phyloP scores from a whole-genome alignment of 2,329 filamentous ascomycete species.

The Aspergillus carbonarius region DNA sequence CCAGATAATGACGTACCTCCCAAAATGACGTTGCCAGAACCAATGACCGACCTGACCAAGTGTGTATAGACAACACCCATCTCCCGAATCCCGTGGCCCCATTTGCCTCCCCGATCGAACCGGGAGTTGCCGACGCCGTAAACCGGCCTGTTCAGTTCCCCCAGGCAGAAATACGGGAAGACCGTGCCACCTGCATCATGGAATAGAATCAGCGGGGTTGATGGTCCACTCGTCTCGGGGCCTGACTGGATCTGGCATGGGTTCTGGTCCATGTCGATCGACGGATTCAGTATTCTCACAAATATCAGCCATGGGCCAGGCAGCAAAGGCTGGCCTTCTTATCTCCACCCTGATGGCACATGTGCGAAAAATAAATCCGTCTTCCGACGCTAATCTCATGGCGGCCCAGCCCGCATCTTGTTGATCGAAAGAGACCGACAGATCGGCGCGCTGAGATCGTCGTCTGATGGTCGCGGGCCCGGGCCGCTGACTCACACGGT shows the following conservation, averaged over 20 bases:
- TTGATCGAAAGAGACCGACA: neutral
- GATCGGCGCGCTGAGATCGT: neutral
- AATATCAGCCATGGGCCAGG: neutral
- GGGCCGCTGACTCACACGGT: no score
- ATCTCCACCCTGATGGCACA: neutral
- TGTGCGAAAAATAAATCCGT: neutral
- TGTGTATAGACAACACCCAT: constrained; percentile 11
- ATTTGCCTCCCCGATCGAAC: constrained; percentile 2
- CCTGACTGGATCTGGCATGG: constrained; percentile 5
- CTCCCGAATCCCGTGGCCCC: constrained; percentile 6
- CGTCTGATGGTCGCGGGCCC: neutral
- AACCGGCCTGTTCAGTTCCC: neutral
- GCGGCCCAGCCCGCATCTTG: neutral
- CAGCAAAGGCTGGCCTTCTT: neutral
- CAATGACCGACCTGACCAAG: constrained; percentile 3
- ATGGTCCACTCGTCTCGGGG: neutral
- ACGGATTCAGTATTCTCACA: neutral
- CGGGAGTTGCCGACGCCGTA: constrained; percentile 8
- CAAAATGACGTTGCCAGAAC: neutral
- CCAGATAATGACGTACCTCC: neutral
- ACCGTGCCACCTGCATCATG: constrained; percentile 11
- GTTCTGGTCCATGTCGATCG: constrained; percentile 3
- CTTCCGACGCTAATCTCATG: neutral
- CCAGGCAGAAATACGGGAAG: constrained; percentile 6
- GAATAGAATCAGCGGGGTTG: constrained; percentile 5